Percentiles rank a stretch among this genome's conserved stretches.
Evolutionary conservation across 2,329 filamentous ascomycete genomes (phyloP).

Genomic region (Madurella fahalii): DNA sequence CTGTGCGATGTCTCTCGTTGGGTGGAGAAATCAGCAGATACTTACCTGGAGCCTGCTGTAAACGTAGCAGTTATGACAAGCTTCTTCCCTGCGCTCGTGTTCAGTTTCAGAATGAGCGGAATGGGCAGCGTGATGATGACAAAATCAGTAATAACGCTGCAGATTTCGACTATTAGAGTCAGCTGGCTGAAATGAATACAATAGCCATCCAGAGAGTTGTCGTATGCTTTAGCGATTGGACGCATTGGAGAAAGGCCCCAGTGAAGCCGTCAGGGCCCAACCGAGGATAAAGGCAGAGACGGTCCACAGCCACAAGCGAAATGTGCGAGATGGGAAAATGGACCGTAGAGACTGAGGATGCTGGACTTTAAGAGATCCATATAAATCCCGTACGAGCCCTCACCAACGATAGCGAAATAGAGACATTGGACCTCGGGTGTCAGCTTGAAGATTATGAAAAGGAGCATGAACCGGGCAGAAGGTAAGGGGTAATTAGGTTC

Average conservation of each 20-base stretch:
- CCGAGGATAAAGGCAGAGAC: conserved; percentile 1
- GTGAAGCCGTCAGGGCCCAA: neutral
- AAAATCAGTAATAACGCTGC: conserved; percentile 5
- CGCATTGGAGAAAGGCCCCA: conserved; percentile 8
- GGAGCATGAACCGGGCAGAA: too few relatives aligned
- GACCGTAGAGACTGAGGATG: conserved; percentile 7
- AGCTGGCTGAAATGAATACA: neutral
- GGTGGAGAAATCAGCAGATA: neutral
- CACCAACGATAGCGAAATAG: conserved; percentile 4
- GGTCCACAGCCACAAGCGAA: conserved; percentile 2
- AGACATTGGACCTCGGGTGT: neutral
- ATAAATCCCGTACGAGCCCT: conserved; percentile 1
- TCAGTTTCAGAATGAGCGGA: neutral
- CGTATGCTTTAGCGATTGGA: conserved; percentile 1
- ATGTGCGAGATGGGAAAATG: neutral
- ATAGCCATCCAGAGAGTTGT: neutral
- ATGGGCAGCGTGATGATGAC: neutral
- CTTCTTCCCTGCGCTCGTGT: neutral
- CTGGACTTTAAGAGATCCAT: conserved; percentile 9
- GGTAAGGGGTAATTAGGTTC: too few relatives aligned
- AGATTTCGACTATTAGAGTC: neutral
- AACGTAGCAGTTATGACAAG: neutral
- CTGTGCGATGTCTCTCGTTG: neutral
- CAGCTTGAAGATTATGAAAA: neutral
- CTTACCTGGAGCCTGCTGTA: neutral